Percentiles rank a stretch among this genome's conserved stretches.
These are phyloP conservation scores for Diddensiella santjacobensis DNA, from an alignment of 805 yeast species.

Conservation along the genomic window DNA sequence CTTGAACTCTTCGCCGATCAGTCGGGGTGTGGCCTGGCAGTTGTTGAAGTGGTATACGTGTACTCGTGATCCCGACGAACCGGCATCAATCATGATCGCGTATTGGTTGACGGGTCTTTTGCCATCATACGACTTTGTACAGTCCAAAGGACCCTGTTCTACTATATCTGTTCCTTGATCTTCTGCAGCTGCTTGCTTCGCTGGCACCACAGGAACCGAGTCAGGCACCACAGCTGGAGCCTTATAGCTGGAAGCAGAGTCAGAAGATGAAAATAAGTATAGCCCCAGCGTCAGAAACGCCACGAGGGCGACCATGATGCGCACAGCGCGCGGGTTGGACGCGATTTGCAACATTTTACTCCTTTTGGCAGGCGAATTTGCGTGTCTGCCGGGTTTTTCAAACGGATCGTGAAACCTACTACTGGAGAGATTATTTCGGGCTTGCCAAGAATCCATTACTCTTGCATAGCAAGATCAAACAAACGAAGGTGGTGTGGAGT, in stretches of 20 bases:
- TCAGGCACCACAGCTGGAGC: neutral
- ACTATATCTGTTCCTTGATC: neutral
- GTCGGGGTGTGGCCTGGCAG: slow-evolving; percentile 77
- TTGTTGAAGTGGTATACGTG: slow-evolving; percentile 91
- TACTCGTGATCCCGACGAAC: slow-evolving; percentile 94
- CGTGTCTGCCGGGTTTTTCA: slow-evolving; percentile 13
- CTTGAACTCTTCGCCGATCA: slow-evolving; percentile 74
- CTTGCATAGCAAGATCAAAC: neutral
- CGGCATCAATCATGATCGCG: slow-evolving; percentile 96
- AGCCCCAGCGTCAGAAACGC: slow-evolving; percentile 10
- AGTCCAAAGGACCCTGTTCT: slow-evolving; percentile 17
- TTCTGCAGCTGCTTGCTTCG: no score
- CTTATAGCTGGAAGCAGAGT: slow-evolving; percentile 1
- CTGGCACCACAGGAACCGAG: slow-evolving; percentile 5
- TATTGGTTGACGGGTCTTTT: slow-evolving; percentile 49
- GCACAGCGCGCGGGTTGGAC: slow-evolving; percentile 9
- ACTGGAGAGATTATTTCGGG: neutral
- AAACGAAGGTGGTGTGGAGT: no score
- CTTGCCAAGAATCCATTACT: neutral
- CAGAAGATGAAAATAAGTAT: slow-evolving; percentile 9
- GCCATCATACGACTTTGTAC: slow-evolving; percentile 37
- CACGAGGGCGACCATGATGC: slow-evolving; percentile 15
- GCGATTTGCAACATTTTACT: slow-evolving; percentile 5
- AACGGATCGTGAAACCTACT: slow-evolving; percentile 13
- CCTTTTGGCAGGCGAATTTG: slow-evolving; percentile 3